Evolutionary conservation across 306 rosid genomes (phyloP), one percentile per base, ranked within the genome.

Genomic region (Trifolium dubium): DNA sequence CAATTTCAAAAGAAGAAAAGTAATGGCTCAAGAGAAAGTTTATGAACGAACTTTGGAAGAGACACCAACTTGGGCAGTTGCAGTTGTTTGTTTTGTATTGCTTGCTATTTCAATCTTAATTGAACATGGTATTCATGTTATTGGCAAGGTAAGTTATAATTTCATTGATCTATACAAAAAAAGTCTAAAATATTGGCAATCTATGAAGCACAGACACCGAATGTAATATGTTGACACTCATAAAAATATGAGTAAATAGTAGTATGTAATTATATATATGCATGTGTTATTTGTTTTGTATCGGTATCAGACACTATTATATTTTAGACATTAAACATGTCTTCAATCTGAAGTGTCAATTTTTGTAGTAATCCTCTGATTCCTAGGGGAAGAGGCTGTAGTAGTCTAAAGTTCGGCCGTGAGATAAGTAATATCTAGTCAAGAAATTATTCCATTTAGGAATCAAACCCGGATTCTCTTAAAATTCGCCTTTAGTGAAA

Each of bases 21-120:
- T 23, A 31, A 77, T 77, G 85, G 60, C 75, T 3, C n/a, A 1
- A 8, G 30, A 0, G 7, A 1, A 0, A 64, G 79, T 83, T 75
- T 76, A 87, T 39, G 73, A 81, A 18, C 56, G 81, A 64, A 75
- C 81, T 2, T 56, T 81, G 6, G 84, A 81, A 79, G 81, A 81
- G 75, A 81, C 84, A 15, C 90, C 96, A 68, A 92, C 98, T 2
- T 92, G 98, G 98, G 96, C 98, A 15, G 93, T 92, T 72, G 92
- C 93, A 0, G 90, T 79, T 67, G 93, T 92, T 68, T 86, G 92
- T 71, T 83, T 92, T 74, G 84, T 85, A 59, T 29, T 92, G 80
- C 82, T 92, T 73, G 73, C 67, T 40, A 62, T 88, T 71, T 92
- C 98, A 23, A 81, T 92, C 67, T 17, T 78, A 77, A 86, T 88